phyloP scores from a whole-genome alignment of 495 filamentous ascomycete species.

The Aspergillus heteromorphus region DNA sequence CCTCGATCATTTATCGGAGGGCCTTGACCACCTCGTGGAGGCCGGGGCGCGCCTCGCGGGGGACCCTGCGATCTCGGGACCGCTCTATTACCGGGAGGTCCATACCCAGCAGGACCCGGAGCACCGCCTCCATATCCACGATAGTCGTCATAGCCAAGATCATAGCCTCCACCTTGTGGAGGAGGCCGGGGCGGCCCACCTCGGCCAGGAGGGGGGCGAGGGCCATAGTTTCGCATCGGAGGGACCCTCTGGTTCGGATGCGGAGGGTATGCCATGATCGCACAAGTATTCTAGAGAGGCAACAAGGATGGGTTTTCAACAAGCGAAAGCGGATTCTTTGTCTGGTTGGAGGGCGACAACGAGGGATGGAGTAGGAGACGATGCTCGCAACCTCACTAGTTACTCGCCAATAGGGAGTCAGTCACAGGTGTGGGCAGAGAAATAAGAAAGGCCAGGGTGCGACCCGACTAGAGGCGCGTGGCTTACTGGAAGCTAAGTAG shows the following conservation, averaged over 20 bases:
- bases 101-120: constrained; percentile 45
- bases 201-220: constrained; percentile 22
- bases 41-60: constrained; percentile 29
- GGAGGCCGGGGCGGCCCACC: constrained; percentile 12
- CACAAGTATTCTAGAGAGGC: background rate
- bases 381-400: background rate
- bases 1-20: constrained; percentile 41
- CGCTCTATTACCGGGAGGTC: constrained; percentile 45
- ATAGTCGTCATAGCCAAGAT: constrained; percentile 40
- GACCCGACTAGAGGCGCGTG: background rate
- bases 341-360: background rate
- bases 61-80: constrained; percentile 44
- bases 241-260: constrained; percentile 37
- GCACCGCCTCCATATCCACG: constrained; percentile 38
- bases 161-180: constrained; percentile 47
- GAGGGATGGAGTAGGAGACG: background rate
- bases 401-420: background rate
- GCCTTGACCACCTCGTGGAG: constrained; percentile 23
- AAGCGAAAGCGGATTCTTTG: background rate
- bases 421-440: background rate
- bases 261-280: constrained; percentile 31
- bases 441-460: background rate
- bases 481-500: background rate
- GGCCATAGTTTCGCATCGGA: constrained; percentile 49
- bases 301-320: background rate